Evolutionary conservation across 1,139 yeast species (phyloP).

Genomic region (Pichia sp.): DNA sequence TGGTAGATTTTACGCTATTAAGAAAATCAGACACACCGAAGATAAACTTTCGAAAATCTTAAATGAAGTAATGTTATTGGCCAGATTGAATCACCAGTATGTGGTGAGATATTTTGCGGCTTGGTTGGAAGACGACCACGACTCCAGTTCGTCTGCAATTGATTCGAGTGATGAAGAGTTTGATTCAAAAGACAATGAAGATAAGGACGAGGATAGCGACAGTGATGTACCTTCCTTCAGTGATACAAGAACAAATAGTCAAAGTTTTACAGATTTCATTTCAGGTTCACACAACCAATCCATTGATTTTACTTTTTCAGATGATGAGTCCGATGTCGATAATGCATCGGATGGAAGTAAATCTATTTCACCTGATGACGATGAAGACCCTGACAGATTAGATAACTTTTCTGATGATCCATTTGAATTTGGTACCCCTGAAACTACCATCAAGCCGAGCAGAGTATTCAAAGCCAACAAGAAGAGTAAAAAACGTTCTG

Average conservation of each 20-base stretch:
- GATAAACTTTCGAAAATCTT: constrained; percentile 75
- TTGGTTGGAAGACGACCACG: constrained; percentile 78
- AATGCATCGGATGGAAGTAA: constrained; percentile 26
- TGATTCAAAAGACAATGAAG: constrained; percentile 26
- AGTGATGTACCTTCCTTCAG: constrained; percentile 20
- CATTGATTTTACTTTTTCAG: constrained; percentile 53
- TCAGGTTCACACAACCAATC: constrained; percentile 62
- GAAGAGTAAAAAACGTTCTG: constrained; percentile 42
- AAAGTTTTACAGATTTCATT: constrained; percentile 51
- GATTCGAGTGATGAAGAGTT: constrained; percentile 33
- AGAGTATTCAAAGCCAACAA: constrained; percentile 7
- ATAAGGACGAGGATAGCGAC: constrained; percentile 28
- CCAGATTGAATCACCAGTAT: constrained; percentile 89
- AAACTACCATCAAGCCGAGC: constrained; percentile 10
- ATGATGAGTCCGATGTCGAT: constrained; percentile 33
- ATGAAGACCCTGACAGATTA: background rate
- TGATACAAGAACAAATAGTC: constrained; percentile 31
- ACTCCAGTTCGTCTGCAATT: constrained; percentile 22
- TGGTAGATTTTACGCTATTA: constrained; percentile 92
- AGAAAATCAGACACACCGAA: constrained; percentile 80
- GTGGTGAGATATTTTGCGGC: constrained; percentile 96
- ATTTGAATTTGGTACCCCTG: constrained; percentile 19
- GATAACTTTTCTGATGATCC: constrained; percentile 12
- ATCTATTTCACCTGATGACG: constrained; percentile 6
- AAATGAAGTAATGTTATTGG: constrained; percentile 87